These are phyloP conservation scores for Aureobasidium lini DNA, from an alignment of 2,329 filamentous ascomycete species.

Conservation along the genomic window DNA sequence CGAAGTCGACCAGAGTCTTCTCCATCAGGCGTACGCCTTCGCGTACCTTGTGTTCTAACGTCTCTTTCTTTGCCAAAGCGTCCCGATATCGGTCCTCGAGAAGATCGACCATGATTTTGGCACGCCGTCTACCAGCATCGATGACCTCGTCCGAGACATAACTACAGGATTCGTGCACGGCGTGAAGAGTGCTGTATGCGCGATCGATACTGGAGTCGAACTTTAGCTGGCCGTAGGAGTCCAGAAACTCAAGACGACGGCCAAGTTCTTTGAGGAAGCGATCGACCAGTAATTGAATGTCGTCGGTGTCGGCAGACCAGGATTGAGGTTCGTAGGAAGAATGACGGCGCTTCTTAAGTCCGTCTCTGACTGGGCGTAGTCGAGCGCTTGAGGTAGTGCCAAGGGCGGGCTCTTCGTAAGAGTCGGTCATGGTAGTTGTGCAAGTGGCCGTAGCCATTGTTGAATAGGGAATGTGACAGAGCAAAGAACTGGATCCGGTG, in stretches of 20 bases:
- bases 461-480: neutral
- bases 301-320: constrained; percentile 40
- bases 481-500: neutral
- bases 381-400: constrained; percentile 32
- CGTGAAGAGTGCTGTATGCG: constrained; percentile 77
- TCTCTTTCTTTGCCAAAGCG: constrained; percentile 74
- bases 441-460: constrained; percentile 17
- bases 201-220: constrained; percentile 77
- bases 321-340: constrained; percentile 39
- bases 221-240: constrained; percentile 76
- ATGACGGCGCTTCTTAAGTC: constrained; percentile 34
- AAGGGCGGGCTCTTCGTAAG: constrained; percentile 37
- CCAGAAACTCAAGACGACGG: constrained; percentile 76
- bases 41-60: constrained; percentile 83
- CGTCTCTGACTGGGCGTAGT: constrained; percentile 25
- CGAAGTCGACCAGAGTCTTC: constrained; percentile 75
- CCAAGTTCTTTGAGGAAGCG: constrained; percentile 80
- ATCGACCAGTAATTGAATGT: constrained; percentile 52
- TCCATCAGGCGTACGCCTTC: constrained; percentile 84
- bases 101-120: constrained; percentile 87
- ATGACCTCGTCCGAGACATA: constrained; percentile 85
- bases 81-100: constrained; percentile 83
- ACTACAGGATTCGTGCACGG: constrained; percentile 80
- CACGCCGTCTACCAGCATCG: constrained; percentile 73
- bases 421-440: constrained; percentile 24